Evolutionary conservation across 306 rosid genomes (phyloP).

Genomic region (Hippophae rhamnoides): DNA sequence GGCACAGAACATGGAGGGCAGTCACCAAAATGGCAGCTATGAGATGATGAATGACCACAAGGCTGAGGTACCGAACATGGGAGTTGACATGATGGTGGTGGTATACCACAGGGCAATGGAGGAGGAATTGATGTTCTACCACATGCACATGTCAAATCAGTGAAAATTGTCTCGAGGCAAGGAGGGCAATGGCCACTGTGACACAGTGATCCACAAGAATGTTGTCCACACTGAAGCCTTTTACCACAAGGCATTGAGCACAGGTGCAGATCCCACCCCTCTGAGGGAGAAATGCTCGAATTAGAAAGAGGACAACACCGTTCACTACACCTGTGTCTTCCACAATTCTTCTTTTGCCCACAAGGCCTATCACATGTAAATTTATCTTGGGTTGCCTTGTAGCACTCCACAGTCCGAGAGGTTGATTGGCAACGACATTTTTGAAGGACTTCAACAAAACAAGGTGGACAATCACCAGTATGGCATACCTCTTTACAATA

Average conservation of each 20-base stretch:
- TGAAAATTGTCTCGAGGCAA: conserved; percentile 81
- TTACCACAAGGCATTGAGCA: conserved; percentile 77
- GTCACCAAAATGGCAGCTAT: conserved; percentile 93
- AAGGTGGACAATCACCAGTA: conserved; percentile 71
- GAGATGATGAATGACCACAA: conserved; percentile 81
- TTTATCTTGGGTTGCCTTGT: conserved; percentile 34
- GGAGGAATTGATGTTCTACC: conserved; percentile 82
- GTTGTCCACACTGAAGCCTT: conserved; percentile 87
- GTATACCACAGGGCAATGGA: conserved; percentile 85
- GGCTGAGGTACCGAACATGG: conserved; percentile 80
- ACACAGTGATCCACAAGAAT: conserved; percentile 69
- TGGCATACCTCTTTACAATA: conserved; percentile 62
- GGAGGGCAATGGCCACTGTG: conserved; percentile 96
- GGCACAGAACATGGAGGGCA: conserved; percentile 94
- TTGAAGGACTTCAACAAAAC: conserved; percentile 55
- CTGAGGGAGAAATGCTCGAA: conserved; percentile 26
- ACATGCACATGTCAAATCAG: conserved; percentile 84
- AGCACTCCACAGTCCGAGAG: conserved; percentile 67
- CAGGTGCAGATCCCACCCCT: conserved; percentile 82
- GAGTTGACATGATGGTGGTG: conserved; percentile 73
- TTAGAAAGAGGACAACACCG: conserved; percentile 69
- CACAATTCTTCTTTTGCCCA: conserved; percentile 82
- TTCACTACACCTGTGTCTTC: conserved; percentile 88
- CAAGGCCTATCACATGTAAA: conserved; percentile 79
- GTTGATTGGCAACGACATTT: conserved; percentile 76